Conservation (phyloP, 2,329 filamentous ascomycete genomes). For the Camptophora hylomeconis region DNA sequence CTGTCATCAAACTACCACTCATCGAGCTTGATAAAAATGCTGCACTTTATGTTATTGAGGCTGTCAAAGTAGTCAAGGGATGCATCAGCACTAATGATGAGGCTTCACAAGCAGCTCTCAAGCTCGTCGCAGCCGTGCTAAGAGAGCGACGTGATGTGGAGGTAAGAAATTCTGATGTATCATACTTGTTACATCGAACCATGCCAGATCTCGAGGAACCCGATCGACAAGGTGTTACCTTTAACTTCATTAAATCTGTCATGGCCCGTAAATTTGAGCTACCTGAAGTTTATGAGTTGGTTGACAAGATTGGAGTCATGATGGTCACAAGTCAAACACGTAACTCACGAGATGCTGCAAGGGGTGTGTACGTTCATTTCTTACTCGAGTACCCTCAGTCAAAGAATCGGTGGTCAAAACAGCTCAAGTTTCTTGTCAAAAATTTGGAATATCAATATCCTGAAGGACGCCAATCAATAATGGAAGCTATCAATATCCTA, state of each 20-base stretch:
- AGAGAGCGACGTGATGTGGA: constrained; percentile 64
- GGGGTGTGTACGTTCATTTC: constrained; percentile 88
- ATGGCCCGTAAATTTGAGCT: constrained; percentile 77
- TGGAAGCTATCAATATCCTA: constrained; percentile 82
- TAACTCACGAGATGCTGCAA: constrained; percentile 71
- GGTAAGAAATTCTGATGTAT: constrained; percentile 69
- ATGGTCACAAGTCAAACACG: constrained; percentile 96
- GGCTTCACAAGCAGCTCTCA: constrained; percentile 73
- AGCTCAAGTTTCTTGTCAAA: constrained; percentile 74
- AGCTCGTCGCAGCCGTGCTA: constrained; percentile 73
- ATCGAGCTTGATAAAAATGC: constrained; percentile 54
- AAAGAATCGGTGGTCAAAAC: constrained; percentile 76
- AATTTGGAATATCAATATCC: constrained; percentile 86
- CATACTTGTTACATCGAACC: constrained; percentile 67
- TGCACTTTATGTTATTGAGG: constrained; percentile 72
- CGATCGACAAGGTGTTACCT: constrained; percentile 80
- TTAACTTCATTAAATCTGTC: constrained; percentile 83
- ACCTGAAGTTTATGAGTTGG: constrained; percentile 75
- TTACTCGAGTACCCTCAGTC: constrained; percentile 88
- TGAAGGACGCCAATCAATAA: constrained; percentile 78
- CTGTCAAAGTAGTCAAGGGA: constrained; percentile 64
- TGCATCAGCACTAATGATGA: constrained; percentile 71
- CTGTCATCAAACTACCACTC: constrained; percentile 74
- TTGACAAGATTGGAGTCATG: constrained; percentile 77
- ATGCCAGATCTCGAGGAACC: constrained; percentile 86